Evolutionary conservation across 805 yeast species (phyloP).

Genomic region (Saturnispora kantuleensis): DNA sequence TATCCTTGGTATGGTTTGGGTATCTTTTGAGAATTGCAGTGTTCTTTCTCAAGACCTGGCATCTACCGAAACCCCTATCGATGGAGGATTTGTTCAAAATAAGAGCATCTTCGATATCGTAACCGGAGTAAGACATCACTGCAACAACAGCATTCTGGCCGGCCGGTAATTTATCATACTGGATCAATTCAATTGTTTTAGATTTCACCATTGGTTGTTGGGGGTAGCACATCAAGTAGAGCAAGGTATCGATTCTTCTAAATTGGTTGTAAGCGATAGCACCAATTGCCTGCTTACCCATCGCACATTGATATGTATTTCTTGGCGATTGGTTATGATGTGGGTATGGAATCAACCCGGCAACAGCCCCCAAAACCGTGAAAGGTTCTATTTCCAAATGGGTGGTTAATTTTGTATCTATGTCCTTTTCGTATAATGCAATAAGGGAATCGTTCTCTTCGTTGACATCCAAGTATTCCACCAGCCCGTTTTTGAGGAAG

Average conservation of each 20-base stretch:
- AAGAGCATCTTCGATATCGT: conserved; percentile 98
- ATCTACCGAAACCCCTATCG: conserved; percentile 95
- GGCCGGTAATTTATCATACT: conserved; percentile 94
- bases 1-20: conserved; percentile 88
- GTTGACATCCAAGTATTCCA: conserved; percentile 92
- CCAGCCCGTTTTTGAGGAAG: conserved; percentile 74
- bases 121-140: conserved; percentile 97
- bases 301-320: conserved; percentile 88
- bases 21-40: conserved; percentile 84
- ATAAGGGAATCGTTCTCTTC: conserved; percentile 93
- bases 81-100: conserved; percentile 88
- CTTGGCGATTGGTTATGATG: conserved; percentile 90
- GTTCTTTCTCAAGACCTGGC: conserved; percentile 89
- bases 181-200: conserved; percentile 88
- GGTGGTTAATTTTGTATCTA: conserved; percentile 45
- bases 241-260: conserved; percentile 85
- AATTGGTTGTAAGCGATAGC: conserved; percentile 97
- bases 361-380: conserved; percentile 86
- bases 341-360: conserved; percentile 86
- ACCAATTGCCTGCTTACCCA: conserved; percentile 99
- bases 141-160: conserved; percentile 99
- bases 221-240: conserved; percentile 96
- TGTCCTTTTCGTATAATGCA: conserved; percentile 74
- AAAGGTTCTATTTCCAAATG: conserved; percentile 95
- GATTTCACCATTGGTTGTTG: conserved; percentile 99